Base-by-base conservation (phyloP, 169 alveolate genomes). In the Ichthyophthirius multifiliis region DNA sequence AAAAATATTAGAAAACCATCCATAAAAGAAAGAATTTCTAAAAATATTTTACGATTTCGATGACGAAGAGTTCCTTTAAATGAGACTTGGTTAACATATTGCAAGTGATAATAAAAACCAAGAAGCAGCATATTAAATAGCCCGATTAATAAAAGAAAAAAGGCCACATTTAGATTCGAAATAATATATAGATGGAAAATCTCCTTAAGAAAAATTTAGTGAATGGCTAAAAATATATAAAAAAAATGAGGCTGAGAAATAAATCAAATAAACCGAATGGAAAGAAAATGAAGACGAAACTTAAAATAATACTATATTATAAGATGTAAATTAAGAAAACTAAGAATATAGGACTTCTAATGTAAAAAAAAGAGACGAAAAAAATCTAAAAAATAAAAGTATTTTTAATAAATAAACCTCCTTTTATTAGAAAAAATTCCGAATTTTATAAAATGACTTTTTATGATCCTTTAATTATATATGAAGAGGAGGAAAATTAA, bases 391-490 rank as follows among this genome's bases (percentile, higher is more conserved):
- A 55, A 55, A 6, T 23, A 55, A n/a, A 55, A 55, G 13, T 55
- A 55, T 6, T 55, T 55, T 55, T 55, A 55, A 27, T 34, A 55
- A 55, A 55, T 55, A 27, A 34, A 55, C 43, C 31, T 55, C 23
- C 71, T 55, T 55, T 27, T 55, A 55, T n/a, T 27, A 15, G 18
- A n/a, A n/a, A n/a, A n/a, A 55, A 55, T 55, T 34, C 71, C 23
- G 71, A 55, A 55, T 55, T 27, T 55, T 55, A 2, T 39, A 55
- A 55, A 55, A 55, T 55, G 71, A 55, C 71, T n/a, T 55, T 55
- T 55, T 55, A 55, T 27, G 71, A 55, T 55, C 71, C 71, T 55
- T 18, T 55, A 0, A 20, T 55, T 6, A 27, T 39, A 1, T n/a
- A 6, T 2, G 9, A 27, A 23, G 71, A 55, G 16, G 71, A 55